phyloP scores from a whole-genome alignment of 257 asterid species.

The Ilex asprella region DNA sequence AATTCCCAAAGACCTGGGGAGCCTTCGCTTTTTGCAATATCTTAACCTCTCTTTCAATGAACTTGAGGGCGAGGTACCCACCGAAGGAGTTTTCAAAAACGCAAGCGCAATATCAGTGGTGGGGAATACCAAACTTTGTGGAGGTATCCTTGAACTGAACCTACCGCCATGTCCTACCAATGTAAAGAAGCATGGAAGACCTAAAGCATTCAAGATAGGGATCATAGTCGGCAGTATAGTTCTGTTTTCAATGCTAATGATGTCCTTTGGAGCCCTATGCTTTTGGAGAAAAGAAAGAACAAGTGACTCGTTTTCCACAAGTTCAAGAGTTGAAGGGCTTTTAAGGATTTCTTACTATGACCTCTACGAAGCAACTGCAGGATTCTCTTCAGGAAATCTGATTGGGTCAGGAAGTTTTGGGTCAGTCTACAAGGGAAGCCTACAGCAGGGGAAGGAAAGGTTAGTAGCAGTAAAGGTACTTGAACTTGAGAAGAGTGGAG shows the following conservation, averaged over 20 bases:
- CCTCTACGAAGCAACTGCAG: not conserved
- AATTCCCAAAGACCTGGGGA: constrained; percentile 11
- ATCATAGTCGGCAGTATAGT: not conserved
- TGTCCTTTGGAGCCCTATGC: not conserved
- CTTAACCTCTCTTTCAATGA: constrained; percentile 19
- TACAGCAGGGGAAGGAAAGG: no score
- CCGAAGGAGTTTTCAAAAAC: constrained; percentile 10
- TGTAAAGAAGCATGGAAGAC: not conserved
- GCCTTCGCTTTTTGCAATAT: constrained; percentile 12
- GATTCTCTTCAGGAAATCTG: no score
- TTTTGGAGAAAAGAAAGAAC: not conserved
- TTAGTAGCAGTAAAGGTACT: no score
- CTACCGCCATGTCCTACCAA: constrained; percentile 9
- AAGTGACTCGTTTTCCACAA: not conserved
- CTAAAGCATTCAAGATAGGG: not conserved
- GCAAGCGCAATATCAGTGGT: constrained; percentile 7
- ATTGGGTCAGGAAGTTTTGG: no score
- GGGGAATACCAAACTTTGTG: constrained; percentile 27
- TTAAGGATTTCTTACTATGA: not conserved
- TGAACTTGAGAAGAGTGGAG: no score
- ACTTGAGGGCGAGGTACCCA: constrained; percentile 18
- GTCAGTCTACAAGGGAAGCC: no score
- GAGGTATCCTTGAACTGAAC: constrained; percentile 17
- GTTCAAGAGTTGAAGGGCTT: not conserved
- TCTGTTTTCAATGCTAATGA: no score